phyloP scores from a whole-genome alignment of 495 filamentous ascomycete genomes.

The Penicillium subrubescens region DNA sequence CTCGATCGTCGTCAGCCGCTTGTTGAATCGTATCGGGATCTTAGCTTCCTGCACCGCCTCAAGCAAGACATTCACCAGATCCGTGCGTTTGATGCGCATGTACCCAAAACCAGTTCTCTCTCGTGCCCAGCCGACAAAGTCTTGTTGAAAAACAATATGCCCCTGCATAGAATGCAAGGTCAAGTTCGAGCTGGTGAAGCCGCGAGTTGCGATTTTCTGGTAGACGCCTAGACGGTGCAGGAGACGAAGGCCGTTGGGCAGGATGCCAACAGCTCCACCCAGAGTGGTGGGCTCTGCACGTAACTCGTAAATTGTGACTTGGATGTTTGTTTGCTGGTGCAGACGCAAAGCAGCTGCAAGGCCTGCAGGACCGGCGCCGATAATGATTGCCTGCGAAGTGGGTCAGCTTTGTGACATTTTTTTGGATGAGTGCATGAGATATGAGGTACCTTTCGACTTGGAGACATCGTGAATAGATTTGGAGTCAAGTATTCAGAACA shows the following conservation, averaged over 20 bases:
- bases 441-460: conserved; percentile 14
- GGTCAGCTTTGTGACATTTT: not conserved
- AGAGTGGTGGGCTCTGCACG: conserved; percentile 40
- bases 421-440: not conserved
- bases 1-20: conserved; percentile 18
- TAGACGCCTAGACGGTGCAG: conserved; percentile 42
- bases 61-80: conserved; percentile 32
- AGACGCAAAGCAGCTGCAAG: conserved; percentile 34
- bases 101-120: conserved; percentile 35
- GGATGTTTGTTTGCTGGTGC: conserved; percentile 30
- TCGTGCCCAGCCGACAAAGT: conserved; percentile 22
- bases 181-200: conserved; percentile 26
- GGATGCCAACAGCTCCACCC: conserved; percentile 50
- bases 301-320: conserved; percentile 34
- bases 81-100: conserved; percentile 36
- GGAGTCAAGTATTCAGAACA: not conserved
- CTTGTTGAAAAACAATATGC: conserved; percentile 23
- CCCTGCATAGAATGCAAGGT: conserved; percentile 35
- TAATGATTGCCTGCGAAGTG: conserved; percentile 43
- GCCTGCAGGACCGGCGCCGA: conserved; percentile 55
- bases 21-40: conserved; percentile 29
- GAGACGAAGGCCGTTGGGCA: conserved; percentile 51
- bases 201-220: conserved; percentile 28
- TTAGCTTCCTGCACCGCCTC: conserved; percentile 21
- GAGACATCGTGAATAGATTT: not conserved